Evolutionary conservation across 305 asterid genomes (phyloP), one percentile per base, ranked within the genome.

Genomic region (Nicotiana rustica): DNA sequence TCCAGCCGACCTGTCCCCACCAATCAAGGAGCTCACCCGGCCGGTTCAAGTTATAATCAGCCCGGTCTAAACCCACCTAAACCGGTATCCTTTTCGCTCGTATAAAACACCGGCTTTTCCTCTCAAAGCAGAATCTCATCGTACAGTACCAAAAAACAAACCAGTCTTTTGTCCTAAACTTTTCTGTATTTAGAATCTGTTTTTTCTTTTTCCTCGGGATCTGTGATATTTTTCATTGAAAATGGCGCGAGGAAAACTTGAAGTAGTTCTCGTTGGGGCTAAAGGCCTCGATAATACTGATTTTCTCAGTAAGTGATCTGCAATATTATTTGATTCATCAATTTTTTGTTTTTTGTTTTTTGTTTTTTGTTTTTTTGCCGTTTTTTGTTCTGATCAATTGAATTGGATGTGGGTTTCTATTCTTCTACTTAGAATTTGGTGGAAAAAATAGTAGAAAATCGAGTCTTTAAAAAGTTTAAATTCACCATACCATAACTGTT

Each of bases 241-340:
- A 75, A 95, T 94, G 99, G 78, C 90, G 0, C 89, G 76, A 18
- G 97, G 98, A 86, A 93, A 94, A 85, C 97, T 95, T 80, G 97
- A 94, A 90, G 97, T 95, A 73, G 84, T 90, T 84, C 98, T 95
- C 68, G 92, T 93, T 69, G 84, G 91, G 85, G 97, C 99, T 87
- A 95, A 95, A 87, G 96, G 97, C 89, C 91, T 94, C 8, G 92
- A 93, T 3, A 67, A 90, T 86, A 82, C 96, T 0, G 98, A 94
- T 89, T 88, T 91, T 66, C 84, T 95, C 47, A 88, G 98, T 94
- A 88, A 9, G 91, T 87, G 12, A 8, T 83, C 81, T 77, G 8
- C 21, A 2, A 3, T 19, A 19, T 70, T 6, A 19, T 73, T 73
- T 14, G 12, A 9, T 36, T 78, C 59, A 1, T 17, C 19, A 3